Conservation (phyloP, 2,329 filamentous ascomycete species). For the Harringtonia aguacate region DNA sequence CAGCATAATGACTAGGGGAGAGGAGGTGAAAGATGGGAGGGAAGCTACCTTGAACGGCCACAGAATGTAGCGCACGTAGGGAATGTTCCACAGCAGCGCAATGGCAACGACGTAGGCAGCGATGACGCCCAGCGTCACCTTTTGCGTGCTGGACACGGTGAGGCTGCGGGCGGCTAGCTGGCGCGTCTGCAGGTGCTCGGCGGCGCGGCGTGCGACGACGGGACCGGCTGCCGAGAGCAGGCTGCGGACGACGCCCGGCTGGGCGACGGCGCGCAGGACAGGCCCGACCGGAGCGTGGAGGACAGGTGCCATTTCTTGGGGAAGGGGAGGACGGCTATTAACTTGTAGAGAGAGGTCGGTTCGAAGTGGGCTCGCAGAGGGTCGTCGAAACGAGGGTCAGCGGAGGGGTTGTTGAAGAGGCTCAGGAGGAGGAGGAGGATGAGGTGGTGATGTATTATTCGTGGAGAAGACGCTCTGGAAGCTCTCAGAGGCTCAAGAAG, state of each 20-base stretch:
- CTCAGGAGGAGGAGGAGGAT: neutral
- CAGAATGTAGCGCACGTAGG: slow-evolving; percentile 61
- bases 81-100: slow-evolving; percentile 68
- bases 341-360: neutral
- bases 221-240: slow-evolving; percentile 7
- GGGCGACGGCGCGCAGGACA: slow-evolving; percentile 9
- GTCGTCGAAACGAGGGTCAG: too few species aligned
- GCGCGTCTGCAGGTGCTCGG: neutral
- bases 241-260: slow-evolving; percentile 6
- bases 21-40: neutral
- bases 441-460: neutral
- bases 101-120: slow-evolving; percentile 48
- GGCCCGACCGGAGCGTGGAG: neutral
- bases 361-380: too few species aligned
- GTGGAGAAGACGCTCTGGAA: too few species aligned
- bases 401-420: too few species aligned
- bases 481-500: neutral
- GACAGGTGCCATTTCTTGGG: slow-evolving; percentile 8
- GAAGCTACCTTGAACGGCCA: slow-evolving; percentile 67
- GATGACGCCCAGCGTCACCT: slow-evolving; percentile 61
- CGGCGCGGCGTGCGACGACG: slow-evolving; percentile 5
- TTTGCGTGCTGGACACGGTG: slow-evolving; percentile 55
- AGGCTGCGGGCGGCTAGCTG: slow-evolving; percentile 21
- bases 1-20: neutral
- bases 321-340: neutral